Conservation (phyloP, 805 yeast species). For the Schwanniomyces pseudopolymorphus region DNA sequence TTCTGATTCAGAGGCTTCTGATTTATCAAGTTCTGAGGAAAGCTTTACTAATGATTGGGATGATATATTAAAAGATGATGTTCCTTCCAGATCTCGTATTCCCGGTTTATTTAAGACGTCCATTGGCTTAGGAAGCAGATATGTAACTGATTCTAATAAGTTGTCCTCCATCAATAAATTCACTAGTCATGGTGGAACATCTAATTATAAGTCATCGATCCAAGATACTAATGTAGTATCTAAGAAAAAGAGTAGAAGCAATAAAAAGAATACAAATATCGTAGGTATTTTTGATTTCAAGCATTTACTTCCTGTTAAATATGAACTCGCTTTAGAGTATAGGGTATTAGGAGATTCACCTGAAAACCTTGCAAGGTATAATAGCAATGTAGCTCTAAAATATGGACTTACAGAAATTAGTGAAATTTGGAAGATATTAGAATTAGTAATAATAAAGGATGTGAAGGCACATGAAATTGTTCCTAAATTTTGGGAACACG, state of each 20-base stretch:
- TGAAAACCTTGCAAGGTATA: constrained; percentile 62
- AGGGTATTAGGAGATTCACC: constrained; percentile 64
- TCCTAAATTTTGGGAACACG: not conserved
- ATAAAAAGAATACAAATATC: constrained; percentile 46
- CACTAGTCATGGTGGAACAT: constrained; percentile 40
- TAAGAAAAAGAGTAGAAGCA: constrained; percentile 14
- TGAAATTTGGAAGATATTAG: constrained; percentile 71
- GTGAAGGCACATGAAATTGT: constrained; percentile 18
- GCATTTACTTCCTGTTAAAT: constrained; percentile 71
- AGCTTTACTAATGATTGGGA: constrained; percentile 71
- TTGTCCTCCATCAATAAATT: constrained; percentile 31
- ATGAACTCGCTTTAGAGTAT: constrained; percentile 68
- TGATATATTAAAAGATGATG: constrained; percentile 58
- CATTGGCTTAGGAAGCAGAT: constrained; percentile 38
- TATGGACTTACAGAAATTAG: constrained; percentile 63
- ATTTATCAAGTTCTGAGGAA: constrained; percentile 45
- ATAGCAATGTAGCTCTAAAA: constrained; percentile 66
- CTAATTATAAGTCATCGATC: constrained; percentile 35
- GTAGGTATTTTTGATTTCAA: constrained; percentile 65
- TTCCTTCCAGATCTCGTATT: constrained; percentile 47
- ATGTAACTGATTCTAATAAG: constrained; percentile 20
- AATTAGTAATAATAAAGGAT: constrained; percentile 45
- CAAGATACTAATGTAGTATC: constrained; percentile 17
- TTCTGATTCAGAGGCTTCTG: constrained; percentile 9
- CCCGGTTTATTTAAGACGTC: constrained; percentile 51